Evolutionary conservation across 78 protist species (phyloP).

Genomic region (Emiliania huxleyi): DNA sequence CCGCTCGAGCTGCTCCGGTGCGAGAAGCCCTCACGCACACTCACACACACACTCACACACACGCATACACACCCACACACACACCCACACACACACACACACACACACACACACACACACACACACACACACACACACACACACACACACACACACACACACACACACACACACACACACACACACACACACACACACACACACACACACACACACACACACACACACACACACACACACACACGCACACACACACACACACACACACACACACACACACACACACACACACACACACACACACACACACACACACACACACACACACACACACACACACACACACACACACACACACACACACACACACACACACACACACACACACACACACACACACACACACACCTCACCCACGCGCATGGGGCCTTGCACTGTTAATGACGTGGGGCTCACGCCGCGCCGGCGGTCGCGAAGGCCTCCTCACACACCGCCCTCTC

Average conservation of each 20-base stretch:
- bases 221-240: slow-evolving; percentile 28
- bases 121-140: slow-evolving; percentile 19
- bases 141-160: slow-evolving; percentile 6
- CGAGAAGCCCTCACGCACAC: no score
- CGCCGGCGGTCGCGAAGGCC: no score
- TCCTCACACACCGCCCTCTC: no score
- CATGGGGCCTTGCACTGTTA: no score
- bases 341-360: neutral
- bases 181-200: neutral
- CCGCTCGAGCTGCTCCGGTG: no score
- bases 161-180: slow-evolving; percentile 28
- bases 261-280: slow-evolving; percentile 30
- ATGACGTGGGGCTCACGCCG: no score
- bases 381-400: neutral
- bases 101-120: slow-evolving; percentile 10
- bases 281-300: slow-evolving; percentile 39
- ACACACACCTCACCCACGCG: no score
- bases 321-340: neutral
- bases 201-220: neutral
- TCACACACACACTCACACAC: no score
- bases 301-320: slow-evolving; percentile 38
- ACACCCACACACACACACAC: no score
- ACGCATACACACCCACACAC: no score
- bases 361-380: slow-evolving; percentile 8
- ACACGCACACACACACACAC: slow-evolving; percentile 31